A percentile compares a stretch with the other conserved stretches of the same genome.
phyloP scores from a whole-genome alignment of 2,329 filamentous ascomycete genomes.

The Alternaria consortialis region DNA sequence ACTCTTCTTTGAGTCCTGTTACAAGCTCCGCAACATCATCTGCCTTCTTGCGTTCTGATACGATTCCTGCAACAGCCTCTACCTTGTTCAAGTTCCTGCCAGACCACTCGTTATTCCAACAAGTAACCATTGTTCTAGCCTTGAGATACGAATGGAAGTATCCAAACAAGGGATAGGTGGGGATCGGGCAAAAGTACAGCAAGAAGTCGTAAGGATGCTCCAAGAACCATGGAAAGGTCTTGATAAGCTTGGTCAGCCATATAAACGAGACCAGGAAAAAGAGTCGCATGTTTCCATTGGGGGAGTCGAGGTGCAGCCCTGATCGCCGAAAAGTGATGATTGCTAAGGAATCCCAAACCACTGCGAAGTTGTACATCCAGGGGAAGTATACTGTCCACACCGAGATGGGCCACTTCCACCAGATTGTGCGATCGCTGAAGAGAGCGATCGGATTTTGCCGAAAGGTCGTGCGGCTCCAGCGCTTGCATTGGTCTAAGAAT shows the following conservation, averaged over 20 bases:
- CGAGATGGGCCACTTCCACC: conserved; percentile 35
- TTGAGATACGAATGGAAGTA: conserved; percentile 35
- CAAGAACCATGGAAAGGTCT: conserved; percentile 34
- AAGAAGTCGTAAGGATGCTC: conserved; percentile 30
- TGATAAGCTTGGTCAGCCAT: conserved; percentile 33
- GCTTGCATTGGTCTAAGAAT: conserved; percentile 33
- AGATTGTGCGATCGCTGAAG: conserved; percentile 31
- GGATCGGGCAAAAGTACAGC: conserved; percentile 28
- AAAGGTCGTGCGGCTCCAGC: conserved; percentile 38
- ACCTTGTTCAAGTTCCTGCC: conserved; percentile 16
- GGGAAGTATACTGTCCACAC: conserved; percentile 36
- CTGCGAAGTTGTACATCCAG: conserved; percentile 38
- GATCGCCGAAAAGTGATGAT: conserved; percentile 20
- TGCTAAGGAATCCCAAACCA: conserved; percentile 32
- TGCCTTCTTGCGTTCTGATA: background rate
- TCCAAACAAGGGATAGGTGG: conserved; percentile 24
- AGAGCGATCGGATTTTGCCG: conserved; percentile 36
- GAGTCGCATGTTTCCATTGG: conserved; percentile 4
- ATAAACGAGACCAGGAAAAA: conserved; percentile 17
- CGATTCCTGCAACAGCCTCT: background rate
- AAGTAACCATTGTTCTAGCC: conserved; percentile 23
- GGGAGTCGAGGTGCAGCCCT: conserved; percentile 12
- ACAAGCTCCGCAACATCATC: background rate
- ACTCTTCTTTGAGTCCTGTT: background rate
- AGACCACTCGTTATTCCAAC: conserved; percentile 27